Base-by-base conservation (phyloP, 345 rosid genomes). In the sweet orange (Citrus sinensis) region DNA sequence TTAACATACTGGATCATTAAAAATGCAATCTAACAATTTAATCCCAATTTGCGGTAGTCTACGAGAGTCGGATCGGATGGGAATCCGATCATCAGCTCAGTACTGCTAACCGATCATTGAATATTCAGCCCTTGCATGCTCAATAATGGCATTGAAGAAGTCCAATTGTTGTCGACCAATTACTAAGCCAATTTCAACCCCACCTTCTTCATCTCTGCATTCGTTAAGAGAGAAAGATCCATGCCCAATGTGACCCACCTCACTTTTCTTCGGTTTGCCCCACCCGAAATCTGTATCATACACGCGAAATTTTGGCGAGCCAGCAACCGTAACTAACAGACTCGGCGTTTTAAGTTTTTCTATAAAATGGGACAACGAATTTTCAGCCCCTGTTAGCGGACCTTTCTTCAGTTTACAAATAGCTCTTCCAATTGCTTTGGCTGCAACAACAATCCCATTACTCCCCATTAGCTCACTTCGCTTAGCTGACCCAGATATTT, bases 291-390 rank as follows among this genome's bases (percentile, higher is more conserved):
- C 79, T 22, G 73, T 71, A 30, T 70, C 76, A 42, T 86, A 81
- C 1, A 59, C 9, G 2, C 75, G 39, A 6, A 87, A 58, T 14
- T 63, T 82, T 2, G 90, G 89, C 8, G 89, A 87, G 14, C 89
- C 85, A 3, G 84, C 82, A 1, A 84, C 64, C 0, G 78, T 60
- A 1, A 61, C 58, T 20, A 76, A 20, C 25, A 27, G 78, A n/a
- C 76, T 81, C 0, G 85, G 58, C 22, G 0, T 55, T 75, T 76
- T 67, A 24, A 73, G 30, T 71, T 16, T 61, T 78, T 24, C 78
- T 20, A 16, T 76, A 79, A 32, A 2, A 16, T 78, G 19, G 20
- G 68, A 20, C 14, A 60, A 0, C 74, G 75, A 81, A n/a, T 60
- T 78, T 3, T 73, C 79, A 16, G 76, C 80, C 70, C 79, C 85